Percentiles rank a stretch among this genome's conserved stretches.
phyloP scores from a whole-genome alignment of 352 stramenopile species.

The Discostella stelligera region DNA sequence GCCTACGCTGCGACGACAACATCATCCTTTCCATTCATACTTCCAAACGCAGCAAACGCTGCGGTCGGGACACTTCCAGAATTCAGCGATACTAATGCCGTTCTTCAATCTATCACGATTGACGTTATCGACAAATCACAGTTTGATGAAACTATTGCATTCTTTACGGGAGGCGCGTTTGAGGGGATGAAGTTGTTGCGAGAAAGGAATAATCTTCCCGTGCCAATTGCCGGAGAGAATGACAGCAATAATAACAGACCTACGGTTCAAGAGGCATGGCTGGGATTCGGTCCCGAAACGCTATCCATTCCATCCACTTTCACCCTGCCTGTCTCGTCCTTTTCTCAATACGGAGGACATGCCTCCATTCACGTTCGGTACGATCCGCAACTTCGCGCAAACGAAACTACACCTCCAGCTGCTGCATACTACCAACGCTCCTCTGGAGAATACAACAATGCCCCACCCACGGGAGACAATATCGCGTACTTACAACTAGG shows the following conservation, averaged over 20 bases:
- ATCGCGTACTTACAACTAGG: slow-evolving; percentile 77
- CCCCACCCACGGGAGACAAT: slow-evolving; percentile 61
- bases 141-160: slow-evolving; percentile 67
- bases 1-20: neutral
- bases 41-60: slow-evolving; percentile 26
- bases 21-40: neutral
- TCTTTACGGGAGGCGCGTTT: slow-evolving; percentile 63
- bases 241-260: neutral
- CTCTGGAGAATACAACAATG: slow-evolving; percentile 43
- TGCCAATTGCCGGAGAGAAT: neutral
- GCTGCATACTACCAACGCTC: slow-evolving; percentile 56
- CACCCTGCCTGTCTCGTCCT: slow-evolving; percentile 67
- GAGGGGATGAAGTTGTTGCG: slow-evolving; percentile 63
- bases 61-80: slow-evolving; percentile 68
- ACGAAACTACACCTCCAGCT: slow-evolving; percentile 4
- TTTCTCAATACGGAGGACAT: slow-evolving; percentile 73
- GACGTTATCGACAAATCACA: slow-evolving; percentile 65
- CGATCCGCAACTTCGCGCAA: slow-evolving; percentile 22
- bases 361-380: slow-evolving; percentile 68
- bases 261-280: slow-evolving; percentile 44
- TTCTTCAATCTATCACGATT: slow-evolving; percentile 68
- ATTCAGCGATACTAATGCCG: slow-evolving; percentile 61
- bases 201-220: slow-evolving; percentile 24
- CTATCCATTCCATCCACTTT: slow-evolving; percentile 67
- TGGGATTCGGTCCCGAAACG: slow-evolving; percentile 77